These are phyloP conservation scores for Coniella vitis DNA, from an alignment of 2,329 filamentous ascomycete genomes.

Conservation along the genomic window DNA sequence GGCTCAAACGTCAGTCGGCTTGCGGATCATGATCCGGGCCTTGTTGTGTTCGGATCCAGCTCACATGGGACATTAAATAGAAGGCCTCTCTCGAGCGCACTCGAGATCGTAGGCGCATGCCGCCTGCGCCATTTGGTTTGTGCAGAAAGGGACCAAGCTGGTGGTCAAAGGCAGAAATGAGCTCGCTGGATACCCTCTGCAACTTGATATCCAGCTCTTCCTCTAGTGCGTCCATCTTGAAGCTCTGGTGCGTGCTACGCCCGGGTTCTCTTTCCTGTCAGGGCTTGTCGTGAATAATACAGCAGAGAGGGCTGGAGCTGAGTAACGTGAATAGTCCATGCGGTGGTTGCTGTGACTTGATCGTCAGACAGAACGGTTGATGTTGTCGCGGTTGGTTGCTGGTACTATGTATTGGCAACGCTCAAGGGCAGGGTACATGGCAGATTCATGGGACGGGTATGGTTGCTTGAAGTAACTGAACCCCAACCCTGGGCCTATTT, in stretches of 20 bases:
- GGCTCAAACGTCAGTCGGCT: constrained; percentile 15
- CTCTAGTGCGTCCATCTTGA: constrained; percentile 53
- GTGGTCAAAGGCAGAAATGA: constrained; percentile 51
- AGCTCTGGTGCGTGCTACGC: background rate
- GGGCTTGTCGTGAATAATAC: no score
- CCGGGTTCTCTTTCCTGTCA: no score
- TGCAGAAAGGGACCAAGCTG: constrained; percentile 46
- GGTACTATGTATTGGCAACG: no score
- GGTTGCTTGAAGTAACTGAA: no score
- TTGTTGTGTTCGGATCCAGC: background rate
- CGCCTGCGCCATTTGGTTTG: constrained; percentile 40
- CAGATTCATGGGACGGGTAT: no score
- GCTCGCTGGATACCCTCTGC: constrained; percentile 51
- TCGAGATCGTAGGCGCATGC: constrained; percentile 36
- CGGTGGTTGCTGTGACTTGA: no score
- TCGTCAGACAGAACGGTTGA: no score
- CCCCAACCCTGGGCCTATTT: no score
- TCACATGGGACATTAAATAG: constrained; percentile 40
- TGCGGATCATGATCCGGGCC: background rate
- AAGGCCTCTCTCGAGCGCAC: constrained; percentile 44
- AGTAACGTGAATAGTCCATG: no score
- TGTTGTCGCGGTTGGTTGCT: no score
- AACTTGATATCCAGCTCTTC: constrained; percentile 56
- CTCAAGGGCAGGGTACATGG: no score
- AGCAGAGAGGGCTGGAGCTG: no score